A percentile compares a stretch with the other conserved stretches of the same genome.
These are phyloP conservation scores for Symbiodinium natans DNA, from an alignment of 73 alveolate species.

Conservation along the genomic window DNA sequence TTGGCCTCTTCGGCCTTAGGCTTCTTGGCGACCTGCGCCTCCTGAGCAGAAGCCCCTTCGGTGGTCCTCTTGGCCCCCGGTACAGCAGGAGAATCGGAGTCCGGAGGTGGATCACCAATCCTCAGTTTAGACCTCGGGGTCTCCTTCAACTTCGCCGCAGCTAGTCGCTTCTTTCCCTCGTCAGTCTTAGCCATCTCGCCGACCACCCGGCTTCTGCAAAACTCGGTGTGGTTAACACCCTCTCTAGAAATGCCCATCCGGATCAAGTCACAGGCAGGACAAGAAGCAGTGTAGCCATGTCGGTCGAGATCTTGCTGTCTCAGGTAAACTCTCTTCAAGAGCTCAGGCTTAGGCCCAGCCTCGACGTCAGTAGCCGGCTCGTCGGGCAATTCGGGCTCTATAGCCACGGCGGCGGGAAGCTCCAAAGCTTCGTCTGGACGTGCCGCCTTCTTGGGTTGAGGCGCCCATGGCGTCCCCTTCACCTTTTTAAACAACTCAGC, in stretches of 20 bases:
- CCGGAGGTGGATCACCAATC: neutral
- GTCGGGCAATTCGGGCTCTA: slow-evolving; percentile 9
- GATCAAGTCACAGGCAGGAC: slow-evolving; percentile 1
- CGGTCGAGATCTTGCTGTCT: neutral
- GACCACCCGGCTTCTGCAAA: neutral
- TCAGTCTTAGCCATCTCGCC: neutral
- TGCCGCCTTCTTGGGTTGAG: neutral
- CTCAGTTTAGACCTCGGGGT: neutral
- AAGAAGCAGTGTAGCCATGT: slow-evolving; percentile 13
- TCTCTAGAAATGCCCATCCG: neutral
- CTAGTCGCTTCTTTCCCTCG: neutral
- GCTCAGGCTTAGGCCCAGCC: neutral
- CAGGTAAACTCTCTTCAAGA: neutral
- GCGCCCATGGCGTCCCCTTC: slow-evolving; percentile 10
- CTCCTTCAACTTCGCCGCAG: neutral
- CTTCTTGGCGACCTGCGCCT: slow-evolving; percentile 1
- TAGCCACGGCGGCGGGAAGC: neutral
- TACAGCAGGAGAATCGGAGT: neutral
- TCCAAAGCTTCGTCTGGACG: neutral
- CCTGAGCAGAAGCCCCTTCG: neutral
- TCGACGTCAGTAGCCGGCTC: neutral
- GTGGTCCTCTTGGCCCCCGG: neutral
- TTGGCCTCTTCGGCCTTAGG: neutral
- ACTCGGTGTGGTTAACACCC: slow-evolving; percentile 10
- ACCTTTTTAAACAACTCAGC: neutral